phyloP scores from a whole-genome alignment of 2,329 filamentous ascomycete genomes.

The Rhinocladiella mackenziei region DNA sequence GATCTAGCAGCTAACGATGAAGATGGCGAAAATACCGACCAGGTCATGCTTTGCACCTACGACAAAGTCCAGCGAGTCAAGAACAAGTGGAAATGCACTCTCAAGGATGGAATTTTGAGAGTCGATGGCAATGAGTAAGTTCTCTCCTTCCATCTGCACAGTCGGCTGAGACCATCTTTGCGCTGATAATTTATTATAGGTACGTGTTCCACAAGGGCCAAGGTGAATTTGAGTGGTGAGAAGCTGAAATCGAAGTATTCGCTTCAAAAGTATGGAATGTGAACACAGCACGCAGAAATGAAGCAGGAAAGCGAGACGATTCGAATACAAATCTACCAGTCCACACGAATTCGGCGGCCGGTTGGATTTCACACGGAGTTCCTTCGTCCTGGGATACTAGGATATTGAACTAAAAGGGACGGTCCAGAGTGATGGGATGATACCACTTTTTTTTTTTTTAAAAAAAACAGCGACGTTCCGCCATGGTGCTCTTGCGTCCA shows the following conservation, averaged over 20 bases:
- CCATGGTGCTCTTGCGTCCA: too few relatives aligned
- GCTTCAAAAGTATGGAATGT: too few relatives aligned
- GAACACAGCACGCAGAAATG: neutral
- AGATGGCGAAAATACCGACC: constrained; percentile 74
- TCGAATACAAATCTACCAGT: neutral
- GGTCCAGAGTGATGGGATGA: too few relatives aligned
- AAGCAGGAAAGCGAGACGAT: neutral
- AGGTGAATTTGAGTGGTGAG: constrained; percentile 95
- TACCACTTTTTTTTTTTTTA: too few relatives aligned
- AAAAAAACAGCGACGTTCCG: too few relatives aligned
- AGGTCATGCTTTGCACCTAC: constrained; percentile 98
- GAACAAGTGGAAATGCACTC: constrained; percentile 99
- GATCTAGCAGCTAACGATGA: constrained; percentile 85
- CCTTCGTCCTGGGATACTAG: too few relatives aligned
- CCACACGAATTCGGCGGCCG: too few relatives aligned
- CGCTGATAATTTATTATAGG: constrained; percentile 36
- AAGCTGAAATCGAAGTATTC: neutral
- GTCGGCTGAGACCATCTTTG: neutral
- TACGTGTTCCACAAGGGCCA: constrained; percentile 98
- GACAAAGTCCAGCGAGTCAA: constrained; percentile 99
- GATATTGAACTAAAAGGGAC: too few relatives aligned
- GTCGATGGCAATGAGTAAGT: constrained; percentile 84
- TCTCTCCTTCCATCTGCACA: neutral
- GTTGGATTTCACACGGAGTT: neutral
- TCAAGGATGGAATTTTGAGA: constrained; percentile 93